phyloP scores from a whole-genome alignment of 2,329 filamentous ascomycete genomes.

The Tympanopsis confertula region DNA sequence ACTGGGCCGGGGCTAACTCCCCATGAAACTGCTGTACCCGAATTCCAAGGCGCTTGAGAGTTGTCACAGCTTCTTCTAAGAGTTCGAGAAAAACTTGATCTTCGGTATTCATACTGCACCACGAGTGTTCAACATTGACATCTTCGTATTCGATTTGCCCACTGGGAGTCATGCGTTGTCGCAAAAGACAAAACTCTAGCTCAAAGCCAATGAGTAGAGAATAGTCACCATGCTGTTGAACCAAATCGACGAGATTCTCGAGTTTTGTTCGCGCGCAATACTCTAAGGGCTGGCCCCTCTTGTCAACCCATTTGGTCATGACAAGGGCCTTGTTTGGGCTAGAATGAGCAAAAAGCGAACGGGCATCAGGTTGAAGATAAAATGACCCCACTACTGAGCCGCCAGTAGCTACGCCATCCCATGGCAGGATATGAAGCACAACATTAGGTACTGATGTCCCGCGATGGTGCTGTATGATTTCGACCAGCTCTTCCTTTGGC shows the following conservation, averaged over 20 bases:
- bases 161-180: not conserved
- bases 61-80: not conserved
- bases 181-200: not conserved
- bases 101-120: not conserved
- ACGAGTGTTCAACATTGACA: not conserved
- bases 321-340: too few species aligned
- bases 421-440: not conserved
- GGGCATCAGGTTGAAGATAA: not conserved
- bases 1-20: not conserved
- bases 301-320: not conserved
- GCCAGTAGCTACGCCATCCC: not conserved
- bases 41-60: not conserved
- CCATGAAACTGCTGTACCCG: not conserved
- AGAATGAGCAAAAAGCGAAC: too few species aligned
- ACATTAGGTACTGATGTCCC: not conserved
- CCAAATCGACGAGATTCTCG: not conserved
- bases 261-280: not conserved
- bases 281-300: not conserved
- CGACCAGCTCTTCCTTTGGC: not conserved
- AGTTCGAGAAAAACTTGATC: not conserved
- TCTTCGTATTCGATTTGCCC: not conserved
- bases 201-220: not conserved
- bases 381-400: not conserved
- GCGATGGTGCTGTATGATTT: not conserved
- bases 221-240: not conserved